Evolutionary conservation across 2,329 filamentous ascomycete species (phyloP), one percentile per base, ranked within the genome.

Genomic region (Colletotrichum sp.): DNA sequence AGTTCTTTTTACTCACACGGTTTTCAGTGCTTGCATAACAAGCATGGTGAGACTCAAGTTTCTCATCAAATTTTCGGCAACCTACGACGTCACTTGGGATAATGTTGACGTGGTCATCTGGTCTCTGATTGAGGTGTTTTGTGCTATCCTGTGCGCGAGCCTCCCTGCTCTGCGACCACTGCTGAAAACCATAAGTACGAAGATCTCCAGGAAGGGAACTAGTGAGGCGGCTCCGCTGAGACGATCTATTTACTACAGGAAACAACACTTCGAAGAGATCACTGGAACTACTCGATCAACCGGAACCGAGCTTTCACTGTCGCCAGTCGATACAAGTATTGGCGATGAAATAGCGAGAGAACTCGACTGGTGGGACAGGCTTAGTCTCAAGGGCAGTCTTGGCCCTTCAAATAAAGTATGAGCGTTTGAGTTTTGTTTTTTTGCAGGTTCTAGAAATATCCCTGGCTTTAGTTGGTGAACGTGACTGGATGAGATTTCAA

Each of bases 131-230:
- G 83, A 84, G 75, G 78, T 78, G 9, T 79, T 80, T 28, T 78
- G 81, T 7, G 87, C 86, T 9, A 86, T 88, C 18, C 82, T 83
- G 24, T 86, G 82, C 5, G 86, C 85, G 60, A 88, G 86, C 67
- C 84, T 87, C 1, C 82, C 83, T 6, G 82, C 85, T 28, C 85
- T 82, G 7, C 87, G 86, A 0, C 87, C 84, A 67, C 72, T 26
- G 75, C 76, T 66, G 77, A 75, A 7, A 21, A 66, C 16, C 76
- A 78, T 65, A 75, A 76, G 70, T 77, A 77, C 76, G 67, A 79
- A 71, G 68, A 74, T 26, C 32, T 73, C 30, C 75, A 75, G 10
- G 36, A 69, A 43, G 52, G 52, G 26, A 24, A n/a, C 24, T 13
- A 48, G 63, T 13, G 43, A 55, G 26, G 67, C 52, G 7, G 52